phyloP scores from a whole-genome alignment of 2,329 filamentous ascomycete species.

The Aspergillus pseudoterreus region DNA sequence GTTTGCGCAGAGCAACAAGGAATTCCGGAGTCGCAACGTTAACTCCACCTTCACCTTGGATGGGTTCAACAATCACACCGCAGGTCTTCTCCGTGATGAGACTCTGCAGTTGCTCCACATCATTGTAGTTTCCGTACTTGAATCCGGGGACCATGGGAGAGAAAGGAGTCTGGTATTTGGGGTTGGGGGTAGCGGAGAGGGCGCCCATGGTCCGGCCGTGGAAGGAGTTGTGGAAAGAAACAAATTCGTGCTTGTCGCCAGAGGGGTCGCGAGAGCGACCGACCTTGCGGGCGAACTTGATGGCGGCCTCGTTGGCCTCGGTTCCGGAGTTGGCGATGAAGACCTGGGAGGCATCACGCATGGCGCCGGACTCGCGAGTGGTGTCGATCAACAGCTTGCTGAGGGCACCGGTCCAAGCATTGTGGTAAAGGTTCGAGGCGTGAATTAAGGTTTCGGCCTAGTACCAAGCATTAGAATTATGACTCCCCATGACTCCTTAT shows the following conservation, averaged over 20 bases:
- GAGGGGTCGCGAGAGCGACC: slow-evolving; percentile 71
- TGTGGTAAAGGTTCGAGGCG: slow-evolving; percentile 95
- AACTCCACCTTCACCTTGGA: slow-evolving; percentile 94
- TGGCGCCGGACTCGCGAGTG: slow-evolving; percentile 73
- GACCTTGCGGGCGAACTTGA: slow-evolving; percentile 93
- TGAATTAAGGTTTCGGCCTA: slow-evolving; percentile 74
- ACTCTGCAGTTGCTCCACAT: slow-evolving; percentile 65
- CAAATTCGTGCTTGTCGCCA: slow-evolving; percentile 73
- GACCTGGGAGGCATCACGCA: slow-evolving; percentile 73
- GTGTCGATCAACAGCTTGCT: slow-evolving; percentile 80
- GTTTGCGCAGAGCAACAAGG: slow-evolving; percentile 73
- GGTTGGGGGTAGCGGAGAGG: slow-evolving; percentile 93
- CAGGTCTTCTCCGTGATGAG: slow-evolving; percentile 83
- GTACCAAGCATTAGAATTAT: slow-evolving; percentile 1
- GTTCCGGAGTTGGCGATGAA: slow-evolving; percentile 97
- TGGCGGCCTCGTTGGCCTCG: slow-evolving; percentile 95
- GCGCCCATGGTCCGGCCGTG: slow-evolving; percentile 96
- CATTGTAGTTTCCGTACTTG: slow-evolving; percentile 80
- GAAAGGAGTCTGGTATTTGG: slow-evolving; percentile 95
- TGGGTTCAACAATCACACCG: slow-evolving; percentile 93
- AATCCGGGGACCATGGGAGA: slow-evolving; percentile 94
- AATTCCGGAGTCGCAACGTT: slow-evolving; percentile 81
- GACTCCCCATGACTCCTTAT: neutral
- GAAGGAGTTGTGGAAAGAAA: slow-evolving; percentile 89
- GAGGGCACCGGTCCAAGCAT: slow-evolving; percentile 87